Base-by-base conservation (phyloP, 1,284 basidiomycete species). In the Trametes polyzona region DNA sequence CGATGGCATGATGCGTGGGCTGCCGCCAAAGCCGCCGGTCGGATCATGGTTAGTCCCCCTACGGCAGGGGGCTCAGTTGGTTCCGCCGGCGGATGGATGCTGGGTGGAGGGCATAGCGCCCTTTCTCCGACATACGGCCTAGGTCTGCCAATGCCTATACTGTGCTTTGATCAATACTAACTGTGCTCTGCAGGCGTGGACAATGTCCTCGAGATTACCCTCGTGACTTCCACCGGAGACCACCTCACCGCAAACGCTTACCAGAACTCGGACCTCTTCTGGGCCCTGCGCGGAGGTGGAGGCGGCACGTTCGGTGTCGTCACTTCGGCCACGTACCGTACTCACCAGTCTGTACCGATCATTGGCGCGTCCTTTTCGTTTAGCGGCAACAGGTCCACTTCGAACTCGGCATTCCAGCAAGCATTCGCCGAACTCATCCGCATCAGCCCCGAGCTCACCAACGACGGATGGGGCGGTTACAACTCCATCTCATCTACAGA, bases 241-340 rank as follows among this genome's bases (percentile, higher is more conserved):
- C 60, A 68, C 37, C 61, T 76, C 39, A 73, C 67, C 4, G 75
- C 68, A 12, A 79, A 79, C 57, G 57, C 67, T 1, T 63, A 71
- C 58, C 61, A 68, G n/a, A 67, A 79, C 59, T 4, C 70, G 0
- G 75, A 80, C 54, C 68, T 83, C 14, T 83, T 82, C 68, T 83
- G 78, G 78, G 80, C 80, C 0, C 64, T 83, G 41, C 74, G 78
- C 16, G 82, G 81, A 1, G 81, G 81, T 2, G 81, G 82, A 0
- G 79, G 78, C 6, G 70, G 76, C 5, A 78, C 75, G 6, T 81
- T 68, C 55, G 78, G 75, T 26, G 70, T 80, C 32, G 70, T 79
- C n/a, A 71, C 70, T 41, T 73, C 73, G 6, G 73, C 74, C 16
- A 79, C 76, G 1, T 75, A 75, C 65, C 62, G 63, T 16, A 74